A percentile compares a stretch with the other conserved stretches of the same genome.
Conservation (phyloP, 257 asterid genomes). For the Cordia subcordata region DNA sequence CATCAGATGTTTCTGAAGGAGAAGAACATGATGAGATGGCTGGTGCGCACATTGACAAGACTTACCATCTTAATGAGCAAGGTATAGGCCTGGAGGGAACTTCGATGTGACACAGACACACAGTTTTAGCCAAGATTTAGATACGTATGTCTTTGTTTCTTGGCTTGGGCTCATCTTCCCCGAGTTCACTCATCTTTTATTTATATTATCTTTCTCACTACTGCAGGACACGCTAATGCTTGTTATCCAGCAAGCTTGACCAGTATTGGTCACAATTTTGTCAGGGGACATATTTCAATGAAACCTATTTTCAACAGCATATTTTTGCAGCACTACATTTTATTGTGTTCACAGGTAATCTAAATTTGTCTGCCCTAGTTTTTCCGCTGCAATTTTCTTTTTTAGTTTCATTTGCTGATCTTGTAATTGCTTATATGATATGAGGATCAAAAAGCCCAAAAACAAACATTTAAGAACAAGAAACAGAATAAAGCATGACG, state of each 20-base stretch:
- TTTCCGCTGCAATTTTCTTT: background rate
- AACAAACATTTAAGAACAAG: too few species aligned
- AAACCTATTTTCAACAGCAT: slow-evolving; percentile 64
- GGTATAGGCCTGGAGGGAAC: background rate
- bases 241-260: slow-evolving; percentile 31
- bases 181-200: background rate
- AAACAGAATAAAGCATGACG: too few species aligned
- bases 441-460: too few species aligned
- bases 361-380: background rate
- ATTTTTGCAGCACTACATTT: slow-evolving; percentile 80
- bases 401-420: background rate
- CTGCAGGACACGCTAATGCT: slow-evolving; percentile 32
- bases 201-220: slow-evolving; percentile 9
- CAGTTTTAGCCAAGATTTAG: background rate
- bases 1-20: slow-evolving; percentile 40
- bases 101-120: background rate
- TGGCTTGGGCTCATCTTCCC: slow-evolving; percentile 9
- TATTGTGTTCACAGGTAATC: slow-evolving; percentile 84
- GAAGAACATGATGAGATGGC: slow-evolving; percentile 37
- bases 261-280: slow-evolving; percentile 46
- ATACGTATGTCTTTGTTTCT: background rate
- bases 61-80: slow-evolving; percentile 12
- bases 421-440: background rate
- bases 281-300: slow-evolving; percentile 36
- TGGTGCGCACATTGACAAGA: slow-evolving; percentile 31